Evolutionary conservation across 1,139 yeast genomes (phyloP), one percentile per base, ranked within the genome.

Genomic region (Taphrina deformans): DNA sequence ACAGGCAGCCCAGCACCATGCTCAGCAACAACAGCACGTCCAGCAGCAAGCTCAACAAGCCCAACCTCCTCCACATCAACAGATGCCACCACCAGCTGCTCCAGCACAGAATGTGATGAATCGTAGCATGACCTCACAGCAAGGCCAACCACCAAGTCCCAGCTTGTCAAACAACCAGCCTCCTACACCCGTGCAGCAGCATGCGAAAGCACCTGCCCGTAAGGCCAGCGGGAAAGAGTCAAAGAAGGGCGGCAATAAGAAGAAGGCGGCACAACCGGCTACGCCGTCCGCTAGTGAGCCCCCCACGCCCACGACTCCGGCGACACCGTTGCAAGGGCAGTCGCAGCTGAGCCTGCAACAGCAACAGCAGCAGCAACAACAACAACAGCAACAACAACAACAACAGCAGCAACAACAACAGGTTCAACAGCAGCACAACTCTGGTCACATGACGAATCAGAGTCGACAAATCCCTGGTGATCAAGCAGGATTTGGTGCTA

Each of bases 171-270:
- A 71, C 64, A 60, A 66, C 14, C 67, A 67, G 23, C 80, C 81
- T 52, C 76, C 82, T n/a, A 83, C 82, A 66, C 76, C 81, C 2
- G 75, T 77, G 55, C 82, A 83, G 79, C 77, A 81, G 1, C 73
- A 78, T 44, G 74, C 77, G 55, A 69, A 80, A 50, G 69, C 79
- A 33, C 76, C 80, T 74, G 73, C 73, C 59, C 80, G 79, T 62
- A 77, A 79, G 72, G 75, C 79, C 46, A 73, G 77, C 65, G 77
- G 71, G 7, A 62, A 62, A 6, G 59, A 52, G 27, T 67, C 69
- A 62, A 69, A 72, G 67, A 71, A 72, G 48, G 67, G 69, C 62
- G 73, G 70, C 66, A 70, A 69, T 66, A 70, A 70, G 52, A 72
- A 69, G 59, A 70, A 59, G 24, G 68, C 62, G 31, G 68, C 41